A percentile compares a stretch with the other conserved stretches of the same genome.
These are phyloP conservation scores for Aureobasidium leucospermi DNA, from an alignment of 2,329 filamentous ascomycete species.

Conservation along the genomic window DNA sequence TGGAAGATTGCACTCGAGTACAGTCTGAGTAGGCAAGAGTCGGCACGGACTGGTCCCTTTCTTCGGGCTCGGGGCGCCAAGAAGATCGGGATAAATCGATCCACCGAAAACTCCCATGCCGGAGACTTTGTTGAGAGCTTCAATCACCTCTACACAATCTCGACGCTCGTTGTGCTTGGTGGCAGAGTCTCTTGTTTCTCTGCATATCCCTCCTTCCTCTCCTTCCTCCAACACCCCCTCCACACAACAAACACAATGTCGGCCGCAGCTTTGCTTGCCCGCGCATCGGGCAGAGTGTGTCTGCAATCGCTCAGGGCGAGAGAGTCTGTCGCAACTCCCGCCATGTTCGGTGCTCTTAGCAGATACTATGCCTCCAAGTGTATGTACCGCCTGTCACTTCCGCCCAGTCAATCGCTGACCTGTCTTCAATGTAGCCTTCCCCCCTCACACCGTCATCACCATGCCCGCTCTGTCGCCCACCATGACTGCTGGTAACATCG, in stretches of 20 bases:
- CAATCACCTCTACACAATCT: not conserved
- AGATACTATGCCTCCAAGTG: conserved; percentile 65
- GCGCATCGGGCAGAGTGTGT: conserved; percentile 38
- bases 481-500: conserved; percentile 95
- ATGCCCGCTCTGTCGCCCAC: conserved; percentile 98
- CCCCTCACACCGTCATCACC: conserved; percentile 87
- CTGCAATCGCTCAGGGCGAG: conserved; percentile 27
- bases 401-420: conserved; percentile 19
- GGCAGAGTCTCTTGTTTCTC: conserved; percentile 15
- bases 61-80: not conserved
- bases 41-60: not conserved
- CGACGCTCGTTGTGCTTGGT: conserved; percentile 10
- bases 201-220: conserved; percentile 16
- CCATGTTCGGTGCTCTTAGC: conserved; percentile 52
- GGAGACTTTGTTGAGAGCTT: conserved; percentile 14
- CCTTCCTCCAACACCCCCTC: conserved; percentile 11
- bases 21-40: not conserved
- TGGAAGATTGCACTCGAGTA: not conserved
- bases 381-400: conserved; percentile 31
- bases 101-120: conserved; percentile 5
- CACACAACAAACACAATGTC: conserved; percentile 40
- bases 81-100: not conserved
- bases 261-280: conserved; percentile 41
- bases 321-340: conserved; percentile 34
- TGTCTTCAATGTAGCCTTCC: conserved; percentile 63